Percentiles rank a stretch among this genome's conserved stretches.
Conservation (phyloP, 192 early-diverging fungal genomes). For the Entophlyctis luteolus region DNA sequence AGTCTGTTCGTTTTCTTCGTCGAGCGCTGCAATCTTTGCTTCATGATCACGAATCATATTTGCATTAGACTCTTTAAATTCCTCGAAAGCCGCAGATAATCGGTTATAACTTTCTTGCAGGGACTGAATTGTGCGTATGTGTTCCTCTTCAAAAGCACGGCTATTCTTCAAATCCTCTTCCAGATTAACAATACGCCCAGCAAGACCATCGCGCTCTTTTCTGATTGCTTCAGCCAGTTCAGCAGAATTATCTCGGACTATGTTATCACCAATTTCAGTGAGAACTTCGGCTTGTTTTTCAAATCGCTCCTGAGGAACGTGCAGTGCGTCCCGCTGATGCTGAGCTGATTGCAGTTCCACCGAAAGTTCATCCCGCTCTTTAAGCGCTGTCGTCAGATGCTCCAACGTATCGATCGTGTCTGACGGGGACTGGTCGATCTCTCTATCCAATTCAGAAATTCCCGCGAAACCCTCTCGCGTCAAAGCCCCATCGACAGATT, state of each 20-base stretch:
- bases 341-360: neutral
- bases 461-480: too few species aligned
- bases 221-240: neutral
- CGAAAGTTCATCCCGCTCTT: neutral
- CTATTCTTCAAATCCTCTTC: neutral
- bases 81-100: neutral
- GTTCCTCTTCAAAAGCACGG: neutral
- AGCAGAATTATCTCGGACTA: neutral
- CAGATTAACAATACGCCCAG: too few species aligned
- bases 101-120: conserved; percentile 7
- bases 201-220: neutral
- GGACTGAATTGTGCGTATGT: neutral
- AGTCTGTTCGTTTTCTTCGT: neutral
- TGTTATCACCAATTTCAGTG: neutral
- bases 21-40: neutral
- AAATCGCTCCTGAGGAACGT: too few species aligned
- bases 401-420: conserved; percentile 13
- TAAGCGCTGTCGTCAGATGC: conserved; percentile 2
- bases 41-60: neutral
- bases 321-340: conserved; percentile 4
- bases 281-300: neutral
- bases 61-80: neutral
- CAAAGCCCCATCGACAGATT: neutral
- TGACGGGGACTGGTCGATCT: too few species aligned
- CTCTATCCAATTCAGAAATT: too few species aligned